Base-by-base conservation (phyloP, 164 flowering plant genomes). In the Vitis rotundifolia region DNA sequence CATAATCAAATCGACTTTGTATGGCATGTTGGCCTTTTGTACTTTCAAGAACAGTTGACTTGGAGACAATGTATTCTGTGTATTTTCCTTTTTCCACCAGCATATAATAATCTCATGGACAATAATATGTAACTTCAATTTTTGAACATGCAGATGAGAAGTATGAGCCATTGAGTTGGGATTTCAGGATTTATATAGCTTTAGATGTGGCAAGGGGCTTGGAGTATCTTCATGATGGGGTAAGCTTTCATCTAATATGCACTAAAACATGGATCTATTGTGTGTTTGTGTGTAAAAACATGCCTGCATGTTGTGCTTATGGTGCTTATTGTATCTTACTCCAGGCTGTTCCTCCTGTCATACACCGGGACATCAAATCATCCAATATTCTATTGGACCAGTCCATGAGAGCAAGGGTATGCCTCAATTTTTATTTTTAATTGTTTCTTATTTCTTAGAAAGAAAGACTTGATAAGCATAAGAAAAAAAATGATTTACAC, bases 171-270 rank as follows among this genome's bases (percentile, higher is more conserved):
- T 68, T 95, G 75, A 87, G 73, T 79, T 95, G 99, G 99, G 87
- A 88, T 63, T 75, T 91, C 80, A 88, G 98, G 84, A 83, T 93
- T 18, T 62, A 79, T 73, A 86, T 90, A 52, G 98, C 99, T 64
- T 85, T 93, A 65, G 99, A 95, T 84, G 92, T 95, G 47, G 96
- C 99, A 52, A 88, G 97, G 83, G 99, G 97, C 67, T 84, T 95
- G 84, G 99, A 95, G 76, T 95, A 95, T 86, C 99, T 95, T 76
- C 98, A 95, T 72, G 99, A 95, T 80, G 99, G 99, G 76, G 99
- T 93, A 84, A 73, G 80, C 49, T 73, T 67, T 73, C 5, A 49
- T 57, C 49, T 65, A 69, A 52, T 55, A 10, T 73, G 29, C 18
- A 15, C 11, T 31, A 37, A 29, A 22, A 51, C 16, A 56, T 10